phyloP scores from a whole-genome alignment of 2,329 filamentous ascomycete species.

The Stemphylium vesicarium region DNA sequence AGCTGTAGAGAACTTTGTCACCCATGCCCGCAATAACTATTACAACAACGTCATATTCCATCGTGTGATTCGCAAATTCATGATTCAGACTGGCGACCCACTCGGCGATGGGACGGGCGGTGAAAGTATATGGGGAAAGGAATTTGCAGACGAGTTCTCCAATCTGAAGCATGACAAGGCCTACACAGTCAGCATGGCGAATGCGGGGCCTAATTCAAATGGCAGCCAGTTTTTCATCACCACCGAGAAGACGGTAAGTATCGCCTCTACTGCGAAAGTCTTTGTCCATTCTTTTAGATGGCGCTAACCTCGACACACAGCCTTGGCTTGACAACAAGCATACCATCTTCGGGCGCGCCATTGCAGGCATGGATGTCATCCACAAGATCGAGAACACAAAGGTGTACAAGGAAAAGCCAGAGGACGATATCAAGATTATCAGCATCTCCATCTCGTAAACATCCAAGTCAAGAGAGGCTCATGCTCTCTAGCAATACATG shows the following conservation, averaged over 20 bases:
- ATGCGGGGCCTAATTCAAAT: conserved; percentile 93
- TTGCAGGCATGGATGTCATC: conserved; percentile 90
- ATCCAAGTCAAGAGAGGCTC: neutral
- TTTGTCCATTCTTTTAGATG: neutral
- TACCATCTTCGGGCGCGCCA: conserved; percentile 90
- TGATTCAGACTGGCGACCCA: conserved; percentile 91
- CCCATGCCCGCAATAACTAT: conserved; percentile 85
- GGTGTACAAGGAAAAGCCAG: conserved; percentile 89
- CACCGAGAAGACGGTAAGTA: conserved; percentile 85
- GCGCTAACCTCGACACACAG: conserved; percentile 49
- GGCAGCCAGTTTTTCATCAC: conserved; percentile 98
- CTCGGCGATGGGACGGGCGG: conserved; percentile 88
- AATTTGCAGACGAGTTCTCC: conserved; percentile 94
- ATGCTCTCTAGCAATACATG: neutral
- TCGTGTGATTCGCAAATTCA: conserved; percentile 95
- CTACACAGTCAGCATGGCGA: conserved; percentile 97
- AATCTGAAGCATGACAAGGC: conserved; percentile 92
- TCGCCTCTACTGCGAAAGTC: neutral
- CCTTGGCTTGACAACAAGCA: conserved; percentile 96
- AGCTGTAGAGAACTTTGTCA: conserved; percentile 96
- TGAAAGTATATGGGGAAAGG: conserved; percentile 89
- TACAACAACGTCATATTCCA: conserved; percentile 99
- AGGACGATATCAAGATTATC: conserved; percentile 96
- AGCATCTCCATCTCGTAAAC: conserved; percentile 66
- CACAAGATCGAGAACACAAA: conserved; percentile 93